Evolutionary conservation across 495 filamentous ascomycete genomes (phyloP), one percentile per base, ranked within the genome.

Genomic region (Cercophora newfieldiana): DNA sequence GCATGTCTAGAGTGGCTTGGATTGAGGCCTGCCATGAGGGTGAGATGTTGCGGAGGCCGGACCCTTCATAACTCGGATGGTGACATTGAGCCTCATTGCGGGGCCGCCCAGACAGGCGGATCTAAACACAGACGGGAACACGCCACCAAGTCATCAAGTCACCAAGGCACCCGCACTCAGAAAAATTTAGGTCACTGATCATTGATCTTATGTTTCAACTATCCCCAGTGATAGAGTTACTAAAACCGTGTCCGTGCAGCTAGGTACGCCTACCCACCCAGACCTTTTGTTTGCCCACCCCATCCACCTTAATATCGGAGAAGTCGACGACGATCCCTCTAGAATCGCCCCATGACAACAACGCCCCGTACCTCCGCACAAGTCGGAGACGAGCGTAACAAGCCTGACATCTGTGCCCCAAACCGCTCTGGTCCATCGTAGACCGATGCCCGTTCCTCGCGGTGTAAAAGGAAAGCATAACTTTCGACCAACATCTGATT

Each of bases 211-310:
- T 63, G 44, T 59, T 57, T 69, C 37, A 44, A 44, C 37, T 44
- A 14, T n/a, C 60, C 57, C 50, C 55, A 64, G 64, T 50, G 64
- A 55, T 64, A 59, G 59, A 64, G 57, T 59, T 65, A 63, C 56
- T 49, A 62, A 61, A 51, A 64, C 37, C 59, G 48, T 12, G 22
- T 47, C 24, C 48, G 37, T 37, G 61, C 48, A 56, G 48, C 68
- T 56, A 60, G 55, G 51, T 28, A n/a, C n/a, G n/a, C n/a, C 56
- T 16, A 60, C 18, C 18, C 31, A n/a, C 51, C 33, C 14, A 44
- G 44, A 37, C 59, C 48, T 25, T 64, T n/a, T 37, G 16, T 31
- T 28, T 54, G 24, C 22, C 25, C 51, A 7, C 8, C 48, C 50
- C 14, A 48, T 56, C 49, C 12, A 24, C 29, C 26, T 25, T 37